phyloP scores from a whole-genome alignment of 73 alveolate species.

The Paramecium biaurelia region DNA sequence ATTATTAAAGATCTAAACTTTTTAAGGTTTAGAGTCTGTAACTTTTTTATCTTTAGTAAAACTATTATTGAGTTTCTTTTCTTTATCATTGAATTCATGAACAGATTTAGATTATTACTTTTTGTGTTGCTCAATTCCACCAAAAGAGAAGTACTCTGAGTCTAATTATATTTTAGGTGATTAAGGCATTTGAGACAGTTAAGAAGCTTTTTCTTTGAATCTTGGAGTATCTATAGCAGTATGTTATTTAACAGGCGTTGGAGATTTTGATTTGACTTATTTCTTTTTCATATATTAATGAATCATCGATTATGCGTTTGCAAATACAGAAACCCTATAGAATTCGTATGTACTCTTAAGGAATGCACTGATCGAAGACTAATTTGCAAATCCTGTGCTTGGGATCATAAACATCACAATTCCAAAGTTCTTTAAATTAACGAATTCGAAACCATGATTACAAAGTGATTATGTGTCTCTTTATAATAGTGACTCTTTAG shows the following conservation, averaged over 20 bases:
- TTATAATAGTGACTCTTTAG: background rate
- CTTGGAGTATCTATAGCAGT: background rate
- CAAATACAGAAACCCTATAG: background rate
- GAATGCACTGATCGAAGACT: background rate
- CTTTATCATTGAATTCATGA: background rate
- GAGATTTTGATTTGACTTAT: background rate
- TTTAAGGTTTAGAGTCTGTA: background rate
- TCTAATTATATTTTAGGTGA: background rate
- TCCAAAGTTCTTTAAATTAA: background rate
- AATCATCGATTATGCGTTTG: background rate
- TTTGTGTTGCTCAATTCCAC: background rate
- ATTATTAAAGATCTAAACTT: slow-evolving; percentile 25
- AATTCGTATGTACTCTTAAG: background rate
- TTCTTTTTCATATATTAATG: background rate
- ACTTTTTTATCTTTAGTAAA: background rate
- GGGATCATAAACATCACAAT: background rate
- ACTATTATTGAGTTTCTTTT: background rate
- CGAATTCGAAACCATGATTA: background rate
- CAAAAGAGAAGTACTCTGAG: background rate
- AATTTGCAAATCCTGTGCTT: background rate
- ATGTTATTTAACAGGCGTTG: background rate
- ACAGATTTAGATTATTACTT: background rate
- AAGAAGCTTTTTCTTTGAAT: background rate
- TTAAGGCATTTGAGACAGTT: background rate
- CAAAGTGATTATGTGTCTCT: background rate